phyloP scores from a whole-genome alignment of 352 stramenopile genomes.

The Pythium plurisporium region DNA sequence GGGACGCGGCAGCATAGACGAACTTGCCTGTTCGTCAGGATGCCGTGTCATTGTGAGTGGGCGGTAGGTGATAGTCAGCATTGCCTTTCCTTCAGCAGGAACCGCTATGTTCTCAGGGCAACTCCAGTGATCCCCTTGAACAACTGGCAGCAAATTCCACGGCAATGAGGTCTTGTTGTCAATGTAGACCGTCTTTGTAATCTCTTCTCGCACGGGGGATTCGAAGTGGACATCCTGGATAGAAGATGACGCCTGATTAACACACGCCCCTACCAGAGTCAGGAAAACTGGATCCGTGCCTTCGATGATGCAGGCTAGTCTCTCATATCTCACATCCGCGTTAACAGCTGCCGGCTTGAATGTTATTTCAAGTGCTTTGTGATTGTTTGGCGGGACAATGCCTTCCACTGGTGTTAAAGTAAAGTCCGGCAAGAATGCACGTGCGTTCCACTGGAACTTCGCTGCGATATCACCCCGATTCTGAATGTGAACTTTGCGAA shows the following conservation, averaged over 20 bases:
- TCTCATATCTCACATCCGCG: slow-evolving; percentile 86
- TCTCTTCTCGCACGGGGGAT: slow-evolving; percentile 68
- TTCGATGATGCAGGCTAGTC: slow-evolving; percentile 69
- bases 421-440: slow-evolving; percentile 80
- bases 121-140: slow-evolving; percentile 85
- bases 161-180: slow-evolving; percentile 75
- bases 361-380: slow-evolving; percentile 88
- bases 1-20: slow-evolving; percentile 25
- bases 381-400: slow-evolving; percentile 72
- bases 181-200: slow-evolving; percentile 56
- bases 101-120: slow-evolving; percentile 82
- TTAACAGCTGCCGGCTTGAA: slow-evolving; percentile 81
- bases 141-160: slow-evolving; percentile 86
- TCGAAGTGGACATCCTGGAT: slow-evolving; percentile 87
- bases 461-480: slow-evolving; percentile 88
- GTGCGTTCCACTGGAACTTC: slow-evolving; percentile 84
- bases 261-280: slow-evolving; percentile 79
- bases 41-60: slow-evolving; percentile 85
- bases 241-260: slow-evolving; percentile 84
- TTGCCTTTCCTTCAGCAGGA: slow-evolving; percentile 55
- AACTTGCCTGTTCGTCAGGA: slow-evolving; percentile 9
- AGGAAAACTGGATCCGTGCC: slow-evolving; percentile 50
- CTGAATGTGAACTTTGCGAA: slow-evolving; percentile 82
- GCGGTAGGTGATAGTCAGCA: slow-evolving; percentile 67
- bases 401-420: slow-evolving; percentile 74